phyloP scores from a whole-genome alignment of 805 yeast genomes.

The Yarrowia divulgata region DNA sequence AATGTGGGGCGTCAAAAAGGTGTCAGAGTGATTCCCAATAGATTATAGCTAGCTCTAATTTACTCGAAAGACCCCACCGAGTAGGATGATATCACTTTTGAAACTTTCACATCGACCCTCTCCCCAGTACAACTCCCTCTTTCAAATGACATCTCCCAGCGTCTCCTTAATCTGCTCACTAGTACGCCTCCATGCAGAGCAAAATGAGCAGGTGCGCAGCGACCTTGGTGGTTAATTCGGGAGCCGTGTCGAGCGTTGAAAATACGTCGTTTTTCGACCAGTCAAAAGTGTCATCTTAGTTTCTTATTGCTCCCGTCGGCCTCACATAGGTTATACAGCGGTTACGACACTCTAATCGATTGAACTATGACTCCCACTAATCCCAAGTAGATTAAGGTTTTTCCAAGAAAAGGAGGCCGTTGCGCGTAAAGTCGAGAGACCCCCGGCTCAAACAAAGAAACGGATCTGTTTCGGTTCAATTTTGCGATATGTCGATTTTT shows the following conservation, averaged over 20 bases:
- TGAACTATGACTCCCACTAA: background rate
- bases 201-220: background rate
- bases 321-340: background rate
- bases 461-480: background rate
- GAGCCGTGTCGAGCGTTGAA: background rate
- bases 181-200: slow-evolving; percentile 1
- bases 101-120: too few relatives aligned
- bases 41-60: too few relatives aligned
- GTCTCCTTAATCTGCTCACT: slow-evolving; percentile 14
- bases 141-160: background rate
- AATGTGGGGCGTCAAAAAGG: background rate
- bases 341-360: slow-evolving; percentile 3
- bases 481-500: background rate
- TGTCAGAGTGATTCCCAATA: too few relatives aligned
- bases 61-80: too few relatives aligned
- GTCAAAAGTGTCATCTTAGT: too few relatives aligned
- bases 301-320: background rate
- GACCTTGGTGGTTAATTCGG: slow-evolving; percentile 5
- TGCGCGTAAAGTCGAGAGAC: background rate
- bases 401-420: slow-evolving; percentile 10
- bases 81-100: too few relatives aligned
- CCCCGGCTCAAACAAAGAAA: background rate
- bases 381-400: background rate
- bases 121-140: too few relatives aligned
- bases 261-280: too few relatives aligned